Base-by-base conservation (phyloP, 108 stramenopile species). In the Aureococcus anophagefferens region DNA sequence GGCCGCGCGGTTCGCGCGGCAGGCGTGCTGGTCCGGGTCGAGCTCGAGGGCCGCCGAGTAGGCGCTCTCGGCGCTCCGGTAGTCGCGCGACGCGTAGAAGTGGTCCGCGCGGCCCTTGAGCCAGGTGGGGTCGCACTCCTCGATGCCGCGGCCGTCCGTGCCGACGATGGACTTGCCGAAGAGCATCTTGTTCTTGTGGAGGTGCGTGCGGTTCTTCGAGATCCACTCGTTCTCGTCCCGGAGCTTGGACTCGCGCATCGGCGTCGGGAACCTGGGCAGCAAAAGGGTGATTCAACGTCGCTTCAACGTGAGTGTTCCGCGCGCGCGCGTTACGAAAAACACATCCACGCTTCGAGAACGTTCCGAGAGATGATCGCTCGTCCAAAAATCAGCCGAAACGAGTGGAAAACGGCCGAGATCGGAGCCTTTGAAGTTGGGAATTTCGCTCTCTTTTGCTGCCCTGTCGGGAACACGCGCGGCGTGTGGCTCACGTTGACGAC, bases 381-480 rank as follows among this genome's bases (percentile, higher is more conserved):
- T n/a, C n/a, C n/a, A n/a, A n/a, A n/a, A n/a, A n/a, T n/a, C n/a
- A n/a, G n/a, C n/a, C n/a, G n/a, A n/a, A n/a, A n/a, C n/a, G n/a
- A n/a, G n/a, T n/a, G n/a, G n/a, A n/a, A n/a, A n/a, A n/a, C n/a
- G n/a, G n/a, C n/a, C n/a, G n/a, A n/a, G n/a, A n/a, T n/a, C n/a
- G n/a, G n/a, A n/a, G n/a, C n/a, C n/a, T n/a, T n/a, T n/a, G n/a
- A n/a, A n/a, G n/a, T n/a, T n/a, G n/a, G n/a, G n/a, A n/a, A n/a
- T n/a, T n/a, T n/a, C n/a, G n/a, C n/a, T n/a, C n/a, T n/a, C n/a
- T n/a, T n/a, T n/a, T n/a, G n/a, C n/a, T n/a, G n/a, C n/a, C n/a
- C n/a, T n/a, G n/a, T n/a, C 69, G 84, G 82, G 80, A 87, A 87
- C 29, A 85, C n/a, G 40, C 86, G 76, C 11, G 81, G 86, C 7